Evolutionary conservation across 306 rosid species (phyloP).

Genomic region (Dalbergia cochinchinensis): DNA sequence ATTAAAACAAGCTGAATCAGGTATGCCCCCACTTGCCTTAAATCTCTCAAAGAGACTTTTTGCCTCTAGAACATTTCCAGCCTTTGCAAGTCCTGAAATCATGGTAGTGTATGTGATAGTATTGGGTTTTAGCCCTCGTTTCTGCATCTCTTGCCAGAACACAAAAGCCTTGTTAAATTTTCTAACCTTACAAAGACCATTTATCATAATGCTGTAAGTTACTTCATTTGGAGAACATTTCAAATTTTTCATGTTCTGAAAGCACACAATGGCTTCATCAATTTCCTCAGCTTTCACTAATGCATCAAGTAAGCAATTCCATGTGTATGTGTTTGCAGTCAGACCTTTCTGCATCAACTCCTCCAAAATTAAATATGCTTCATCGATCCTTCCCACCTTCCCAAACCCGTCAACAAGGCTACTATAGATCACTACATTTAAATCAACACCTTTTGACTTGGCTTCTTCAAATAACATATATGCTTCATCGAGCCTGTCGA

Average conservation of each 20-base stretch:
- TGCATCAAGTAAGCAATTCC: slow-evolving; percentile 92
- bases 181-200: slow-evolving; percentile 87
- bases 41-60: slow-evolving; percentile 77
- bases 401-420: slow-evolving; percentile 96
- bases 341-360: slow-evolving; percentile 91
- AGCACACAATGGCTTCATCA: slow-evolving; percentile 87
- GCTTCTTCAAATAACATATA: slow-evolving; percentile 98
- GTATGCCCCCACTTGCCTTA: slow-evolving; percentile 74
- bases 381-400: slow-evolving; percentile 96
- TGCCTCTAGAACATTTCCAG: slow-evolving; percentile 86
- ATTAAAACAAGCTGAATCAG: slow-evolving; percentile 87
- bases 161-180: slow-evolving; percentile 96
- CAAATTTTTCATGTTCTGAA: slow-evolving; percentile 81
- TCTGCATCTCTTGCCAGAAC: slow-evolving; percentile 99
- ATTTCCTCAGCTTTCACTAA: slow-evolving; percentile 94
- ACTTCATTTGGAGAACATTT: slow-evolving; percentile 78
- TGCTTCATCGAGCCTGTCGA: slow-evolving; percentile 95
- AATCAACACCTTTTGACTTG: slow-evolving; percentile 74
- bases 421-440: slow-evolving; percentile 78
- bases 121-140: slow-evolving; percentile 82
- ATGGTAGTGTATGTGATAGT: slow-evolving; percentile 82
- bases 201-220: slow-evolving; percentile 90
- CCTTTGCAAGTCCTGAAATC: slow-evolving; percentile 90
- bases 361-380: slow-evolving; percentile 90
- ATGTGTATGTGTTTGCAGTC: slow-evolving; percentile 81